Evolutionary conservation across 2,329 filamentous ascomycete genomes (phyloP).

Genomic region (Coniochaeta sp.): DNA sequence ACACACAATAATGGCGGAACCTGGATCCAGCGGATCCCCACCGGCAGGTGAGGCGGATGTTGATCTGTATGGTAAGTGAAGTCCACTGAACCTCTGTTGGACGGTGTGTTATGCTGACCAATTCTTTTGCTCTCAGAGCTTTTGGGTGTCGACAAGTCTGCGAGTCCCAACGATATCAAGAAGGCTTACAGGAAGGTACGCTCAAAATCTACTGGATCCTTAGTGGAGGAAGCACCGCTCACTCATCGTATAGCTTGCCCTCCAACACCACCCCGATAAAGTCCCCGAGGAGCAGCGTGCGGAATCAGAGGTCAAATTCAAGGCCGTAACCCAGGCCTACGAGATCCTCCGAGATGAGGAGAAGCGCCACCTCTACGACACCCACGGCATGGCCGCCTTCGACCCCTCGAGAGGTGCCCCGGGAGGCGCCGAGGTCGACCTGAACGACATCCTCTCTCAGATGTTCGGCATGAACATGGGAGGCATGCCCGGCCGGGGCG

Average conservation of each 20-base stretch:
- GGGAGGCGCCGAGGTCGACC: constrained; percentile 65
- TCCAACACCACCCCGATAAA: constrained; percentile 92
- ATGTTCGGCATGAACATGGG: constrained; percentile 76
- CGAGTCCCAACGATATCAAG: constrained; percentile 76
- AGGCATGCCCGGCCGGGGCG: constrained; percentile 39
- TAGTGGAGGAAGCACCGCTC: too few species aligned
- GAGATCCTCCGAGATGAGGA: constrained; percentile 96
- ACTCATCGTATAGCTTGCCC: constrained; percentile 71
- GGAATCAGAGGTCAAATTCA: constrained; percentile 87
- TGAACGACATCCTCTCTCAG: constrained; percentile 87
- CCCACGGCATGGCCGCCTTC: constrained; percentile 92
- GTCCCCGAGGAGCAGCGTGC: constrained; percentile 78
- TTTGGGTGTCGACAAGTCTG: constrained; percentile 64
- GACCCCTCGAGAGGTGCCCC: constrained; percentile 63
- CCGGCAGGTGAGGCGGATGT: constrained; percentile 33
- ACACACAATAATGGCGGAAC: constrained; percentile 16
- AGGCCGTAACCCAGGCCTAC: constrained; percentile 87
- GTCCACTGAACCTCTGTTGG: not conserved
- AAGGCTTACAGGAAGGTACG: constrained; percentile 91
- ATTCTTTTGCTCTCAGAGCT: constrained; percentile 51
- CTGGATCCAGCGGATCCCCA: constrained; percentile 10
- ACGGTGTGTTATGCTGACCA: not conserved
- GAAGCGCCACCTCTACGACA: constrained; percentile 86
- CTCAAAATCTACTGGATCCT: not conserved
- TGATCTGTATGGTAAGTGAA: constrained; percentile 46